Base-by-base conservation (phyloP, 257 asterid species). In the Eustoma russellianum region DNA sequence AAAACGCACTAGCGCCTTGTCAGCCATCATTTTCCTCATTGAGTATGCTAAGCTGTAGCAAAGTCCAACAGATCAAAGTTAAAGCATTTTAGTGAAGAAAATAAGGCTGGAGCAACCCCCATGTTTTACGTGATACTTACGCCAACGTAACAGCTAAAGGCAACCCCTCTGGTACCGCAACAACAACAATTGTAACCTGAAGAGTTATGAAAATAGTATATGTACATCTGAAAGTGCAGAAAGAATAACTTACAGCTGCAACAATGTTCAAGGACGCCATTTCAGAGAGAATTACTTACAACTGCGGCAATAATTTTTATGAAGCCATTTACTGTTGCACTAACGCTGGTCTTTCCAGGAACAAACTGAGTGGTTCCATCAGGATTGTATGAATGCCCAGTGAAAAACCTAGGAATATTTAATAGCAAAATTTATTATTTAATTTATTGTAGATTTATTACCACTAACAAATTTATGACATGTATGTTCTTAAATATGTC, bases 21-120 rank as follows among this genome's bases (percentile, higher is more conserved):
- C 96, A 48, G 94, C 90, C 98, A 91, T 91, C 98, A 91, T 91
- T 74, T 87, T 91, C 82, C 87, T 84, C 98, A 91, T 87, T 59
- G 98, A 91, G 74, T 80, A 91, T n/a, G 98, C 98, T 61, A 87
- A 68, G 62, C 98, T 91, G 93, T 69, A 56, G 60, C 46, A 61
- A 46, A 65, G 69, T 63, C 50, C 52, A 45, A 65, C 61, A 66
- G 55, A 57, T 62, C 48, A 40, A 19, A 53, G 19, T 52, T 49
- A 56, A 54, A 59, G 50, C 66, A 68, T 46, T 59, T 46, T 33
- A 51, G 53, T 48, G 57, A 55, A 55, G 28, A 14, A 53, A 44
- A 48, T 8, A 17, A 55, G 48, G 53, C 38, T 13, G 47, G 18
- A 48, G 13, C 7, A 38, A 47, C 50, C 43, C 52, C 17, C 34